Evolutionary conservation across 2,329 filamentous ascomycete genomes (phyloP).

Genomic region (Pseudocercospora macadamiae): DNA sequence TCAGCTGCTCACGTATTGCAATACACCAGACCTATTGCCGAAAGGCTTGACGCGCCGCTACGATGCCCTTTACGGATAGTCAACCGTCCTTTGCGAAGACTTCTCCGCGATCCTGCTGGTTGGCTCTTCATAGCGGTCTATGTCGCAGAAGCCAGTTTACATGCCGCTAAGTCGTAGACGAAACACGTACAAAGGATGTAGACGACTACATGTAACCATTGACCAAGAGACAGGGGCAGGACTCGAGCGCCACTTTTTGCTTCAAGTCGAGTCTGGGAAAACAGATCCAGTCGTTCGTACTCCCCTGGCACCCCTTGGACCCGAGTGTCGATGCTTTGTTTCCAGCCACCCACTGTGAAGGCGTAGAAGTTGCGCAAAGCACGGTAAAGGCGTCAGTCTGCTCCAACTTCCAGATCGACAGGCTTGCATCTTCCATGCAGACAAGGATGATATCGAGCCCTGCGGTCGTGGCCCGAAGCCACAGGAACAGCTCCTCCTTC

Average conservation of each 20-base stretch:
- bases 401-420: constrained; percentile 16
- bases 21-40: constrained; percentile 19
- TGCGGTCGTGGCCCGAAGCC: constrained; percentile 11
- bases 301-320: background rate
- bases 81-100: constrained; percentile 1
- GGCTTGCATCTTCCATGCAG: constrained; percentile 19
- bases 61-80: constrained; percentile 10
- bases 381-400: constrained; percentile 14
- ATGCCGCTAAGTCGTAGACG: background rate
- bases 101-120: constrained; percentile 5
- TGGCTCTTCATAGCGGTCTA: constrained; percentile 4
- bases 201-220: constrained; percentile 15
- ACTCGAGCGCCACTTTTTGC: constrained; percentile 5
- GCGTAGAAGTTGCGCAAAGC: constrained; percentile 23
- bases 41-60: constrained; percentile 14
- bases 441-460: constrained; percentile 2
- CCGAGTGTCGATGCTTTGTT: constrained; percentile 10
- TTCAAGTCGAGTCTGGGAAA: background rate
- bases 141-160: constrained; percentile 4
- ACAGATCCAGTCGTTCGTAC: constrained; percentile 1
- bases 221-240: background rate
- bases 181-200: constrained; percentile 16
- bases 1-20: constrained; percentile 18
- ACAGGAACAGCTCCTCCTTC: constrained; percentile 14
- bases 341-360: constrained; percentile 11